Conservation (phyloP, 352 stramenopile species). For the Globisporangium sylvaticum region DNA sequence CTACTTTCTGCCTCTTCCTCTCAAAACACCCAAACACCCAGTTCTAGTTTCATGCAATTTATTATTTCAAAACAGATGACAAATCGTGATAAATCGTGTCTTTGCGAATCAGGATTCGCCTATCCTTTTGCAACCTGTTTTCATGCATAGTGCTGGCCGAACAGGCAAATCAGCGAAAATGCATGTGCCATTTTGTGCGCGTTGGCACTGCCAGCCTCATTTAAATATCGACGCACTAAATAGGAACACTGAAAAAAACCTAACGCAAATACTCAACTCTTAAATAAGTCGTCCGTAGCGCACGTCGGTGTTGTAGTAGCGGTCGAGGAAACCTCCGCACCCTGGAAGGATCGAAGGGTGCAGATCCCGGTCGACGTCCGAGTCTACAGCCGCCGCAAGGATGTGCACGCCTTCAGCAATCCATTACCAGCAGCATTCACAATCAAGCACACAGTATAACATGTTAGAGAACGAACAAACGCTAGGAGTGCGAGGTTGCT, state of each 20-base stretch:
- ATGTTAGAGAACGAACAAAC: neutral
- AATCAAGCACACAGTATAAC: neutral
- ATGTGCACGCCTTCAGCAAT: neutral
- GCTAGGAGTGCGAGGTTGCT: no score
- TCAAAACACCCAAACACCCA: neutral
- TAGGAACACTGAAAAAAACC: neutral
- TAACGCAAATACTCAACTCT: neutral
- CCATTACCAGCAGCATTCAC: neutral
- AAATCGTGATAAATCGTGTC: neutral
- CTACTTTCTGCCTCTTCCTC: neutral
- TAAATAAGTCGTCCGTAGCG: conserved; percentile 6
- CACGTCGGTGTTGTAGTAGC: conserved; percentile 10
- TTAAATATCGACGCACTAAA: neutral
- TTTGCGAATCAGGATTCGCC: neutral
- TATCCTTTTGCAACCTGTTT: neutral
- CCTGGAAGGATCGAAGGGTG: conserved; percentile 3
- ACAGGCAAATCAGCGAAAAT: neutral
- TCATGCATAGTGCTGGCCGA: no score
- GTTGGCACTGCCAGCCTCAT: neutral
- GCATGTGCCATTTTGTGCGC: neutral
- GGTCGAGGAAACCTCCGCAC: conserved; percentile 8
- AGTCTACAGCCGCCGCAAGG: conserved; percentile 1
- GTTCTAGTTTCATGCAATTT: neutral
- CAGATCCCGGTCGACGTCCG: neutral
- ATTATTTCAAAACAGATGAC: no score